phyloP scores from a whole-genome alignment of 2,329 filamentous ascomycete species.

The Leptodontidium sp. region DNA sequence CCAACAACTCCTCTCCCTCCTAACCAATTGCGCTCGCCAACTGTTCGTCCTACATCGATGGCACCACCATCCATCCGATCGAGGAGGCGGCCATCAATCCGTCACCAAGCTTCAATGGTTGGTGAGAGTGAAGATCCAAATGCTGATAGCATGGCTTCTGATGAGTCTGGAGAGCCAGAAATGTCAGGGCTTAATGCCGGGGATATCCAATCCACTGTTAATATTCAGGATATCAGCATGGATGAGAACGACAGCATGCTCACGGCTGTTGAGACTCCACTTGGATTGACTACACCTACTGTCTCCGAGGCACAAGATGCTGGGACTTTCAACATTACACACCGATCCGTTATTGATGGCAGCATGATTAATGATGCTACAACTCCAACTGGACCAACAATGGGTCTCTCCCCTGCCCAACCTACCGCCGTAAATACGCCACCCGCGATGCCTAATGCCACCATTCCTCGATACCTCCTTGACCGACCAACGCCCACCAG shows the following conservation, averaged over 20 bases:
- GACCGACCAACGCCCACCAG: slow-evolving; percentile 73
- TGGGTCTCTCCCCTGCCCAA: slow-evolving; percentile 74
- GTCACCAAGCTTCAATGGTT: slow-evolving; percentile 87
- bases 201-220: slow-evolving; percentile 82
- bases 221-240: slow-evolving; percentile 82
- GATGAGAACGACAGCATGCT: slow-evolving; percentile 82
- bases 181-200: slow-evolving; percentile 77
- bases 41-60: slow-evolving; percentile 61
- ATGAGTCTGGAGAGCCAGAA: slow-evolving; percentile 78
- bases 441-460: slow-evolving; percentile 77
- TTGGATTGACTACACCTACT: slow-evolving; percentile 79
- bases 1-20: slow-evolving; percentile 84
- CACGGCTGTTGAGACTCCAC: slow-evolving; percentile 71
- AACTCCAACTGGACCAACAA: slow-evolving; percentile 70
- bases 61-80: slow-evolving; percentile 62
- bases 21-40: slow-evolving; percentile 65
- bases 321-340: slow-evolving; percentile 93
- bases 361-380: slow-evolving; percentile 79
- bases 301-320: slow-evolving; percentile 85
- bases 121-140: slow-evolving; percentile 88
- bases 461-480: slow-evolving; percentile 80
- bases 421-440: slow-evolving; percentile 71
- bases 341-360: slow-evolving; percentile 83
- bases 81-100: slow-evolving; percentile 81
- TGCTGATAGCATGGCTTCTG: slow-evolving; percentile 82